Evolutionary conservation across 768 basidiomycete genomes (phyloP).

Genomic region (Astraeus odoratus): DNA sequence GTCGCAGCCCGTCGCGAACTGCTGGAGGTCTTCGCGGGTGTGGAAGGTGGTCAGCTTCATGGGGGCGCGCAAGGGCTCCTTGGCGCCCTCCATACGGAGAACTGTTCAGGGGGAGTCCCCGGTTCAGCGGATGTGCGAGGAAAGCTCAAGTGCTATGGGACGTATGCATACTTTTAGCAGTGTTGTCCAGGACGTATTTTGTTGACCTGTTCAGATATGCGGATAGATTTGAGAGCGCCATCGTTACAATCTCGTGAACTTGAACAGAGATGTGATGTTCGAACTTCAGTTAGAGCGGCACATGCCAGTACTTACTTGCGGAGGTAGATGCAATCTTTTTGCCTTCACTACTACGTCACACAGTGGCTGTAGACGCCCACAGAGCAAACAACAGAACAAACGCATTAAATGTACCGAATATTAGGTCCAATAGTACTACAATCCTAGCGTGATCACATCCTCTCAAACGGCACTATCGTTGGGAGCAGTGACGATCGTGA

Average conservation of each 20-base stretch:
- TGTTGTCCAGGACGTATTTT: constrained; percentile 33
- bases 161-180: constrained; percentile 33
- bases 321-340: too few species aligned
- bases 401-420: too few species aligned
- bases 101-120: constrained; percentile 34
- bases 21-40: constrained; percentile 45
- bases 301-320: too few species aligned
- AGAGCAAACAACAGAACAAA: too few species aligned
- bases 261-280: not conserved
- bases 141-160: too few species aligned
- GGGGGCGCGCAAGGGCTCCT: constrained; percentile 53
- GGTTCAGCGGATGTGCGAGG: constrained; percentile 7
- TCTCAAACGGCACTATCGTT: constrained; percentile 8
- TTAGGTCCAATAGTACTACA: not conserved
- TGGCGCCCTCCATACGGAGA: constrained; percentile 71
- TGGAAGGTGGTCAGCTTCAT: constrained; percentile 62
- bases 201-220: constrained; percentile 32
- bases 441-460: not conserved
- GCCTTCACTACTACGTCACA: too few species aligned
- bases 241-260: not conserved
- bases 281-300: not conserved
- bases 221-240: not conserved
- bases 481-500: not conserved
- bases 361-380: too few species aligned
- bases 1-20: constrained; percentile 80